Evolutionary conservation across 192 early-diverging fungal species (phyloP).

Genomic region (Podila minutissima): DNA sequence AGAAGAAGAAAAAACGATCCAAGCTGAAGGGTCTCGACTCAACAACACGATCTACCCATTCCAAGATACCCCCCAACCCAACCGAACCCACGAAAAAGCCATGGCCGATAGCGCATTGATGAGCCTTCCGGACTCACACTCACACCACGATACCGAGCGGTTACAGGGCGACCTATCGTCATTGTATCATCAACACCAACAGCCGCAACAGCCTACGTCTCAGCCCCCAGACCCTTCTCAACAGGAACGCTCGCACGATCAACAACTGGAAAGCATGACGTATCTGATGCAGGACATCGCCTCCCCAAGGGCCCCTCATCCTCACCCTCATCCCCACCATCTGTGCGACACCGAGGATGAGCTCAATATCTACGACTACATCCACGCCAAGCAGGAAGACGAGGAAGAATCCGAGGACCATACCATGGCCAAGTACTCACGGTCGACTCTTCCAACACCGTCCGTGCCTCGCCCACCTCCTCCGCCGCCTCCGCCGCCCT

Average conservation of each 20-base stretch:
- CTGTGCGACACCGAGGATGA: slow-evolving; percentile 29
- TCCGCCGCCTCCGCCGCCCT: slow-evolving; percentile 5
- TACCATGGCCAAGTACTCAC: slow-evolving; percentile 4
- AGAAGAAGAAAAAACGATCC: no score
- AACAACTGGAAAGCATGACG: slow-evolving; percentile 22
- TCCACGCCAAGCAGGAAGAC: slow-evolving; percentile 47
- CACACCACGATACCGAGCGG: background rate
- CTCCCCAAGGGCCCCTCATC: background rate
- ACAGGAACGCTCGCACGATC: background rate
- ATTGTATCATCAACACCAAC: slow-evolving; percentile 2
- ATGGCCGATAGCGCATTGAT: background rate
- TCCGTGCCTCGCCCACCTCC: slow-evolving; percentile 8
- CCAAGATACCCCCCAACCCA: background rate
- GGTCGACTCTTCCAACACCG: slow-evolving; percentile 3
- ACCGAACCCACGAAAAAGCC: background rate
- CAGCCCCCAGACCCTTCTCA: background rate
- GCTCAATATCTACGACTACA: slow-evolving; percentile 47
- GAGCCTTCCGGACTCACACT: background rate
- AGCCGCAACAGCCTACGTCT: slow-evolving; percentile 6
- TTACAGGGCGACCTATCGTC: background rate
- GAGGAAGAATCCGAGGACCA: slow-evolving; percentile 27
- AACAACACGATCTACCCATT: background rate
- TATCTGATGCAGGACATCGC: slow-evolving; percentile 29
- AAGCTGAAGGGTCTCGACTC: background rate
- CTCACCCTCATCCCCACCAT: background rate